Conservation (phyloP, 352 stramenopile species). For the Thalassiosira mediterranea region DNA sequence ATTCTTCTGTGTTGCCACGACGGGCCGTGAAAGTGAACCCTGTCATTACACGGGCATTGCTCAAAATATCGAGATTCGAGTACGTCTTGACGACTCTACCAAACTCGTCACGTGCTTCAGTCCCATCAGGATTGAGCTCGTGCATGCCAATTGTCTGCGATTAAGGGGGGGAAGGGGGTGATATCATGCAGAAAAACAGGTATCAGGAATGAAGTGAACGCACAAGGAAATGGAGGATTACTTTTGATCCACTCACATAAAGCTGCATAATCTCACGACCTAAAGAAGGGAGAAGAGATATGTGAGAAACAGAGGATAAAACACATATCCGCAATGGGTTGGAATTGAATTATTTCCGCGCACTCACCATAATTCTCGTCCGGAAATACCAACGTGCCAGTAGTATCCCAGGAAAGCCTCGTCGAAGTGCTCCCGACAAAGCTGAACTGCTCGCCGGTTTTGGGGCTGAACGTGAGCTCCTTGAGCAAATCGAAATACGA, state of each 20-base stretch:
- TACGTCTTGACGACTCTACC: slow-evolving; percentile 52
- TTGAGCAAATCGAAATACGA: slow-evolving; percentile 71
- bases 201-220: no score
- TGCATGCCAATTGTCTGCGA: slow-evolving; percentile 46
- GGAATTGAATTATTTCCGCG: slow-evolving; percentile 16
- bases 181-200: no score
- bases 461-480: slow-evolving; percentile 58
- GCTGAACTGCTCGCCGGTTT: slow-evolving; percentile 64
- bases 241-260: slow-evolving; percentile 38
- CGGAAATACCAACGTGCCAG: slow-evolving; percentile 26
- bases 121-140: slow-evolving; percentile 69
- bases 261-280: slow-evolving; percentile 74
- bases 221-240: no score
- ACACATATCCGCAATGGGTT: background rate
- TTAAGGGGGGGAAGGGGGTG: no score
- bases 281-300: background rate
- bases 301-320: background rate
- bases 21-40: slow-evolving; percentile 42
- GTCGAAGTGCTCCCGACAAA: slow-evolving; percentile 42
- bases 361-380: slow-evolving; percentile 67
- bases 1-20: slow-evolving; percentile 9
- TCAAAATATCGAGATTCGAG: slow-evolving; percentile 65
- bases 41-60: slow-evolving; percentile 56
- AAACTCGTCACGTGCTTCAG: slow-evolving; percentile 41
- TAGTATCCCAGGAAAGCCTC: slow-evolving; percentile 10